These are phyloP conservation scores for Picochlorum sp. DNA, from an alignment of 139 green algal species.

Conservation along the genomic window DNA sequence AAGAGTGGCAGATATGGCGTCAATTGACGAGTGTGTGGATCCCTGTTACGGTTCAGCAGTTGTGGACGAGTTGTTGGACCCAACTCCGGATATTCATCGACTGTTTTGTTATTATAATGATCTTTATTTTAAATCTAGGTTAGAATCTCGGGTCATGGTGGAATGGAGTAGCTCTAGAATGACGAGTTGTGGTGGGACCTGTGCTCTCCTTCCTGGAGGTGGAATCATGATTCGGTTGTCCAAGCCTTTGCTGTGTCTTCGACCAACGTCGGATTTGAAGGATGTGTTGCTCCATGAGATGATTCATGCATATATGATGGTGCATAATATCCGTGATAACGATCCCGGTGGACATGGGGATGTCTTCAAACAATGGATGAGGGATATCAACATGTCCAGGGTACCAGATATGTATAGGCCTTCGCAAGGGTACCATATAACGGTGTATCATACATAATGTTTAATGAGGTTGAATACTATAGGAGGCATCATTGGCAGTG, in stretches of 20 bases:
- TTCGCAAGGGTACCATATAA: slow-evolving; percentile 55
- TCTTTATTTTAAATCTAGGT: slow-evolving; percentile 56
- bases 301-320: slow-evolving; percentile 60
- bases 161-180: slow-evolving; percentile 69
- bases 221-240: slow-evolving; percentile 65
- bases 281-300: slow-evolving; percentile 54
- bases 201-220: slow-evolving; percentile 30
- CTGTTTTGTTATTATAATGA: slow-evolving; percentile 65
- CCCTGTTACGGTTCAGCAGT: background rate
- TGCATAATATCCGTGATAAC: slow-evolving; percentile 41
- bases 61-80: slow-evolving; percentile 20
- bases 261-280: slow-evolving; percentile 63
- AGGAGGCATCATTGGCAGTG: slow-evolving; percentile 48
- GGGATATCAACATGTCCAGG: slow-evolving; percentile 45
- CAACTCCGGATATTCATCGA: slow-evolving; percentile 48
- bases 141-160: slow-evolving; percentile 49
- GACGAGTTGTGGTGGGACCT: slow-evolving; percentile 69
- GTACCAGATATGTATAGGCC: slow-evolving; percentile 49
- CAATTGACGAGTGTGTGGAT: background rate
- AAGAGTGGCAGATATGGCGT: no score
- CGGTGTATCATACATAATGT: slow-evolving; percentile 53
- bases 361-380: slow-evolving; percentile 45
- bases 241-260: slow-evolving; percentile 66
- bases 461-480: slow-evolving; percentile 53
- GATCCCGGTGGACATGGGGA: slow-evolving; percentile 51